These are phyloP conservation scores for Pachysolen tannophilus DNA, from an alignment of 805 yeast species.

Conservation along the genomic window DNA sequence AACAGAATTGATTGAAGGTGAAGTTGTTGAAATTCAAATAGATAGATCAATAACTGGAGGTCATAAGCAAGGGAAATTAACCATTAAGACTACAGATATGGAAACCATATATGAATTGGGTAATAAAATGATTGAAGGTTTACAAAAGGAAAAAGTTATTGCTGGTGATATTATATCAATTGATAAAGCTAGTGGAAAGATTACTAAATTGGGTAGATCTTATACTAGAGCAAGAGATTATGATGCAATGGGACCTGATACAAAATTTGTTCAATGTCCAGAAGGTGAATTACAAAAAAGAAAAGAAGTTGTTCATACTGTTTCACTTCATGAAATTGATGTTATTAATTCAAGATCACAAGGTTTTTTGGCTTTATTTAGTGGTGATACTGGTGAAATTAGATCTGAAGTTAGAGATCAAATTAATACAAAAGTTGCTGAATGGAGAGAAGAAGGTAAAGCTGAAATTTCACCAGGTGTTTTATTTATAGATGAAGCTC, in stretches of 20 bases:
- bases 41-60: slow-evolving; percentile 95
- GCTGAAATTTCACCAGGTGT: slow-evolving; percentile 98
- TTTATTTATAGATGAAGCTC: slow-evolving; percentile 94
- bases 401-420: slow-evolving; percentile 93
- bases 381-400: slow-evolving; percentile 97
- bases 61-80: slow-evolving; percentile 94
- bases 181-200: slow-evolving; percentile 92
- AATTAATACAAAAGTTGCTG: slow-evolving; percentile 93
- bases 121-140: slow-evolving; percentile 87
- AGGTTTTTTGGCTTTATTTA: slow-evolving; percentile 91
- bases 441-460: slow-evolving; percentile 98
- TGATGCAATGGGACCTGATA: slow-evolving; percentile 98
- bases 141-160: slow-evolving; percentile 88
- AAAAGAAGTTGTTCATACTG: slow-evolving; percentile 93
- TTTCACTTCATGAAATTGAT: slow-evolving; percentile 95
- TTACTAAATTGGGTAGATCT: slow-evolving; percentile 90
- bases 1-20: slow-evolving; percentile 97
- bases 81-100: slow-evolving; percentile 97
- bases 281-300: slow-evolving; percentile 97
- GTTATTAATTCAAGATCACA: slow-evolving; percentile 96
- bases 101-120: slow-evolving; percentile 97
- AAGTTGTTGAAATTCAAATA: slow-evolving; percentile 93
- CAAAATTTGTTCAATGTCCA: slow-evolving; percentile 96
- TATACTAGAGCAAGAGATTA: slow-evolving; percentile 95
- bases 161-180: slow-evolving; percentile 97